A percentile compares a stretch with the other conserved stretches of the same genome.
Conservation (phyloP, 106 monocot species). For the Phalaenopsis aphrodite region DNA sequence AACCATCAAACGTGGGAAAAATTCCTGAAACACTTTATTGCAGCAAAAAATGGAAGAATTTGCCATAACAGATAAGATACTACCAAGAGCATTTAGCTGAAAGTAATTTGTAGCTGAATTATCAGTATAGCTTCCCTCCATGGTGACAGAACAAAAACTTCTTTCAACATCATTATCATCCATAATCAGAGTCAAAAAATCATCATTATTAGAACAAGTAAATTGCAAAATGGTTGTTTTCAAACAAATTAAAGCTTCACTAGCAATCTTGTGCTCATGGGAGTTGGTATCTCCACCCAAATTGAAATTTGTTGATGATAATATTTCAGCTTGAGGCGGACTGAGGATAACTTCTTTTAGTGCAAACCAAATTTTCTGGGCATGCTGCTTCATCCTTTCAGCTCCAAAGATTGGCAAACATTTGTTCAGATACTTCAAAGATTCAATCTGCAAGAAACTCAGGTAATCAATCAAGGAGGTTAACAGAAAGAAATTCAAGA, state of each 20-base stretch:
- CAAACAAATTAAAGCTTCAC: constrained; percentile 72
- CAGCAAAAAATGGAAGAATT: constrained; percentile 54
- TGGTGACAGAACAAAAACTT: constrained; percentile 29
- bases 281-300: constrained; percentile 20
- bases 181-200: constrained; percentile 49
- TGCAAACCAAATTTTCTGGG: constrained; percentile 52
- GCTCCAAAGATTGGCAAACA: constrained; percentile 63
- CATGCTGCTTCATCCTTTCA: constrained; percentile 65
- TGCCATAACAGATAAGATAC: constrained; percentile 46
- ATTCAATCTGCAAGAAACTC: constrained; percentile 71
- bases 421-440: constrained; percentile 73
- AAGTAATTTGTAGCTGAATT: constrained; percentile 25
- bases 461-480: constrained; percentile 5
- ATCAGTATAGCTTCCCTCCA: constrained; percentile 20
- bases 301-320: constrained; percentile 11
- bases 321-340: constrained; percentile 7
- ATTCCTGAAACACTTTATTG: constrained; percentile 52
- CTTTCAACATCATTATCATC: constrained; percentile 58
- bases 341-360: constrained; percentile 66
- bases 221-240: constrained; percentile 36
- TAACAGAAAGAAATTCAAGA: not conserved
- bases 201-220: constrained; percentile 26
- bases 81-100: constrained; percentile 49
- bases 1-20: constrained; percentile 51
- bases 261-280: constrained; percentile 41